A percentile compares a stretch with the other conserved stretches of the same genome.
Evolutionary conservation across 192 early-diverging fungal genomes (phyloP).

Genomic region (Blastocladiella britannica): DNA sequence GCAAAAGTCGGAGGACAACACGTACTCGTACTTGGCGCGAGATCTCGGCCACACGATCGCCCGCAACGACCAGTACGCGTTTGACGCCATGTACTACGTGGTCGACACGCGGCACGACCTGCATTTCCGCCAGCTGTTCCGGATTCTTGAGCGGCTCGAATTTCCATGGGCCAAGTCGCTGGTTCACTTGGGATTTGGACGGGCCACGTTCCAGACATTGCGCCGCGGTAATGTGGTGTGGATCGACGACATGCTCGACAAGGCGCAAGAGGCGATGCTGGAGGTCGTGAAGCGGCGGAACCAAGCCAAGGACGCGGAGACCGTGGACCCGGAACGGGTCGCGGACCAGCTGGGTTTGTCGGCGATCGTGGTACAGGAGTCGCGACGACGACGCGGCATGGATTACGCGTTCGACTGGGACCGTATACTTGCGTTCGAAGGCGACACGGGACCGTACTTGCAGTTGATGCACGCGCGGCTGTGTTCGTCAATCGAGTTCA

Average conservation of each 20-base stretch:
- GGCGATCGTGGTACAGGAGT: constrained; percentile 80
- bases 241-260: constrained; percentile 79
- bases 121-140: constrained; percentile 88
- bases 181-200: constrained; percentile 80
- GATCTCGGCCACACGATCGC: constrained; percentile 90
- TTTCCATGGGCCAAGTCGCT: constrained; percentile 63
- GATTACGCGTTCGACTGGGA: constrained; percentile 87
- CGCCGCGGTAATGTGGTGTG: constrained; percentile 88
- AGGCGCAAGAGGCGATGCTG: constrained; percentile 73
- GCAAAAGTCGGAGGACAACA: constrained; percentile 76
- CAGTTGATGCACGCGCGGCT: constrained; percentile 94
- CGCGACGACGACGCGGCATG: constrained; percentile 67
- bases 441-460: constrained; percentile 94
- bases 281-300: constrained; percentile 72
- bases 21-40: constrained; percentile 79
- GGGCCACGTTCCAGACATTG: constrained; percentile 86
- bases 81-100: constrained; percentile 84
- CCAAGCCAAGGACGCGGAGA: constrained; percentile 61
- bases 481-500: constrained; percentile 85
- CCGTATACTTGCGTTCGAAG: constrained; percentile 86
- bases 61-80: constrained; percentile 68
- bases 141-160: constrained; percentile 61
- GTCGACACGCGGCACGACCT: constrained; percentile 73
- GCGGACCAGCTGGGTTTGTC: constrained; percentile 81
- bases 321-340: constrained; percentile 54